Conservation (phyloP, 768 basidiomycete species). For the Punctularia strigosozonata region DNA sequence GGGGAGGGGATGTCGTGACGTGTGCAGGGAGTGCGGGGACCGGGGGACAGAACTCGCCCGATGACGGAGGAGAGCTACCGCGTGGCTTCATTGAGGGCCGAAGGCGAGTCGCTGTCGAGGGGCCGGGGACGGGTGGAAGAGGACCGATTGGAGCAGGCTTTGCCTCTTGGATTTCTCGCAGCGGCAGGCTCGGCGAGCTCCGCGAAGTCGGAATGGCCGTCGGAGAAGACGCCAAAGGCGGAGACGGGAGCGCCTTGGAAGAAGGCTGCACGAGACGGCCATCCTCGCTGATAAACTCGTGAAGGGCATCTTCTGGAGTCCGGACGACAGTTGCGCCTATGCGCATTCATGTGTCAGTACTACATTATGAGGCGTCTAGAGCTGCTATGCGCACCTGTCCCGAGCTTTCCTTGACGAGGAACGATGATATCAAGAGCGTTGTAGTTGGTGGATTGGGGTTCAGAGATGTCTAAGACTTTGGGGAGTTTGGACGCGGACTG, state of each 20-base stretch:
- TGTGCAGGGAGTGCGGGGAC: conserved; percentile 40
- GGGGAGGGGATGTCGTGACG: conserved; percentile 30
- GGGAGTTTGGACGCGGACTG: conserved; percentile 25
- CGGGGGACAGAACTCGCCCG: conserved; percentile 27
- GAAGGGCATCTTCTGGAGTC: conserved; percentile 73
- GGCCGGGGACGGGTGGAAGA: conserved; percentile 13
- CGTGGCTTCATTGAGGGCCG: conserved; percentile 13
- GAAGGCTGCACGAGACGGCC: conserved; percentile 1
- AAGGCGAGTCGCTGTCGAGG: conserved; percentile 8
- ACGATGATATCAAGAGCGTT: conserved; percentile 18
- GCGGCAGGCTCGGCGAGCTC: conserved; percentile 13
- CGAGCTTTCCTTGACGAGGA: conserved; percentile 38
- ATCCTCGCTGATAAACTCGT: conserved; percentile 15
- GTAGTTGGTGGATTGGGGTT: conserved; percentile 25
- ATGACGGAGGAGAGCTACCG: conserved; percentile 9
- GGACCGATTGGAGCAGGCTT: not conserved
- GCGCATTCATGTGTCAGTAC: too few relatives aligned
- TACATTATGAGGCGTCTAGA: too few relatives aligned
- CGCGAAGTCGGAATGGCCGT: conserved; percentile 12
- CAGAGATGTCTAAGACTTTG: conserved; percentile 31
- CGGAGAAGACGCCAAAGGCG: conserved; percentile 15
- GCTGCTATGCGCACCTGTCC: too few relatives aligned
- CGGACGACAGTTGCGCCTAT: conserved; percentile 64
- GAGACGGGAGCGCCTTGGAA: conserved; percentile 7
- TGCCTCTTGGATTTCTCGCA: conserved; percentile 10